Conservation (phyloP, 2,329 filamentous ascomycete genomes). For the Colletotrichum sp. region DNA sequence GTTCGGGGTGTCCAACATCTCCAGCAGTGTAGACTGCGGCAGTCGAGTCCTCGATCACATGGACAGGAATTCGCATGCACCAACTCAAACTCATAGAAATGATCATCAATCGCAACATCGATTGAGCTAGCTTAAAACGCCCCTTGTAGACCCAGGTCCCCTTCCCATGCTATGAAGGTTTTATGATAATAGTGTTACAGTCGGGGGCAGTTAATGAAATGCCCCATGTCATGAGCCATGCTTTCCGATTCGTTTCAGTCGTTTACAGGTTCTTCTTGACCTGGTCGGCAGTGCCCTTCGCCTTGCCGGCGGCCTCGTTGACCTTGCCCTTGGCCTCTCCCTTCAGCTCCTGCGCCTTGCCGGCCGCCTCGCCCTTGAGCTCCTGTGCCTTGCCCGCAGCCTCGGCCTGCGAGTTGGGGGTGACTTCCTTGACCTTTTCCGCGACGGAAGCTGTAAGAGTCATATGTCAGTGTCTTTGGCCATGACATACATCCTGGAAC, state of each 20-base stretch:
- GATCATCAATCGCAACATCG: not conserved
- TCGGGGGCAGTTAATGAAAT: not conserved
- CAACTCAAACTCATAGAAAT: too few species aligned
- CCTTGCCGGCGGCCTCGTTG: slow-evolving; percentile 41
- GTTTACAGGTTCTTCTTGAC: slow-evolving; percentile 33
- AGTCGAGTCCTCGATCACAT: too few species aligned
- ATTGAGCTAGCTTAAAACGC: slow-evolving; percentile 5
- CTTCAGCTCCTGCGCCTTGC: slow-evolving; percentile 42
- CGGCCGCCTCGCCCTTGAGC: slow-evolving; percentile 41
- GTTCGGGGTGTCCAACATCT: too few species aligned
- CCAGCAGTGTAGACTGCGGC: too few species aligned
- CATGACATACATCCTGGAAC: rapidly evolving
- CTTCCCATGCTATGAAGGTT: slow-evolving; percentile 12
- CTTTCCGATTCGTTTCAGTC: not conserved
- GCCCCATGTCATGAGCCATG: not conserved
- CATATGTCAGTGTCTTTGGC: not conserved
- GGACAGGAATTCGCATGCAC: too few species aligned
- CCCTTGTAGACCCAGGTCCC: not conserved
- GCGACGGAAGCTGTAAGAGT: slow-evolving; percentile 36
- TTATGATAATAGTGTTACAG: slow-evolving; percentile 10
- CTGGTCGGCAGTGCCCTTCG: slow-evolving; percentile 48
- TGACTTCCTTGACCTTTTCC: slow-evolving; percentile 54
- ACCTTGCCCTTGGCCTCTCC: slow-evolving; percentile 38
- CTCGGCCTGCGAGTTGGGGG: slow-evolving; percentile 40
- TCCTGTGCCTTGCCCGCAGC: slow-evolving; percentile 41